Base-by-base conservation (phyloP, 1,139 yeast species). In the Geotrichum carabidarum region DNA sequence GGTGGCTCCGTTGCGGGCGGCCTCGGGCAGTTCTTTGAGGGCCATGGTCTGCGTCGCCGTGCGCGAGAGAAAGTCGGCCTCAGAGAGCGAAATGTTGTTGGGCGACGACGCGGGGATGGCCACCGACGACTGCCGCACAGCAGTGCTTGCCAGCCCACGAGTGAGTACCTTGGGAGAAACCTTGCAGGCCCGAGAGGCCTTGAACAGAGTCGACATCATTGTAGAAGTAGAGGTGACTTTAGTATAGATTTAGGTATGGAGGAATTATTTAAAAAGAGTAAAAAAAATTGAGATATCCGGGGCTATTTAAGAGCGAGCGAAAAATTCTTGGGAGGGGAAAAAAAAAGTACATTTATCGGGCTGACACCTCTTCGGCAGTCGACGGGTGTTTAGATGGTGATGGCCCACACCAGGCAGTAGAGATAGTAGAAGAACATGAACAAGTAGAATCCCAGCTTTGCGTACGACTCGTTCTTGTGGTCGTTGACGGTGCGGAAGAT, bases 341-440 rank as follows among this genome's bases (percentile, higher is more conserved):
- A 27, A 27, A 9, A 30, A 9, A 6, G 34, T 35, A 5, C 35
- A 8, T 8, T 31, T 44, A 12, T 30, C 12, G 47, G 38, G 14
- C 36, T 18, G 27, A 22, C 27, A 22, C 27, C 27, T 22, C 27
- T 43, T 32, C 47, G 47, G 47, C 38, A 44, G 32, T 44, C 9
- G 47, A 22, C 47, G 47, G 47, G n/a, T n/a, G 43, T 86, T 83
- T 40, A 42, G 4, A 9, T 2, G 34, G 44, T 42, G 34, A 42
- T 18, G 34, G 44, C 32, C 44, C 48, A 51, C 74, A 90, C 88
- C 95, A 90, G 88, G 77, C 95, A 83, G 78, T 89, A 89, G 69
- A 89, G 78, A 79, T 87, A 88, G 78, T 79, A 88, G 82, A 89
- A 90, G 80, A 90, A 90, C 84, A 89, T 76, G 68, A 87, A 73